These are phyloP conservation scores for Candida koratica DNA, from an alignment of 805 yeast genomes.

Conservation along the genomic window DNA sequence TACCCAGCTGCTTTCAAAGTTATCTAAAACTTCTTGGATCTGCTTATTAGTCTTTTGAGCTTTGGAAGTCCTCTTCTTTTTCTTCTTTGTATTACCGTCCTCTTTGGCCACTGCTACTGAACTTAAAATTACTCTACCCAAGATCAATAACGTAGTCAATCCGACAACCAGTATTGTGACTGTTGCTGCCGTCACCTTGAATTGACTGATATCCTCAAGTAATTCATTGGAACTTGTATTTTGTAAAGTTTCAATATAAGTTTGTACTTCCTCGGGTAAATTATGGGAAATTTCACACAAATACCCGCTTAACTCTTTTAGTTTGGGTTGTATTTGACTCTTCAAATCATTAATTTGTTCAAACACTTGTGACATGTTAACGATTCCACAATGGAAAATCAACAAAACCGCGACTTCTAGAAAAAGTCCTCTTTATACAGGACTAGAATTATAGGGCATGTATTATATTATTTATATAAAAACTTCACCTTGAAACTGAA, in stretches of 20 bases:
- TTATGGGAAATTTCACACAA: slow-evolving; percentile 8
- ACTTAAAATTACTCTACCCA: slow-evolving; percentile 20
- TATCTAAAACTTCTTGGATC: slow-evolving; percentile 37
- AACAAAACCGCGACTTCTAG: not conserved
- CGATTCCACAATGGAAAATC: slow-evolving; percentile 4
- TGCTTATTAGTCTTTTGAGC: slow-evolving; percentile 39
- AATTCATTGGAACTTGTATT: slow-evolving; percentile 19
- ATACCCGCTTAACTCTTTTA: slow-evolving; percentile 8
- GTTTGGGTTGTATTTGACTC: slow-evolving; percentile 10
- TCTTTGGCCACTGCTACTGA: slow-evolving; percentile 1
- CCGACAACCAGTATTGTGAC: slow-evolving; percentile 25
- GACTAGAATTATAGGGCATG: no score
- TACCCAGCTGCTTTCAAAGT: slow-evolving; percentile 37
- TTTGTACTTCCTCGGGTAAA: slow-evolving; percentile 9
- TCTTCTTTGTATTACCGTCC: slow-evolving; percentile 17
- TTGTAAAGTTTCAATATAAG: slow-evolving; percentile 10
- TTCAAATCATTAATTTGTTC: slow-evolving; percentile 13
- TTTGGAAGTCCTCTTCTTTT: slow-evolving; percentile 35
- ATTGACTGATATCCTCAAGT: slow-evolving; percentile 25
- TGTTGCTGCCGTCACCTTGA: slow-evolving; percentile 33
- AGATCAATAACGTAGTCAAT: slow-evolving; percentile 23
- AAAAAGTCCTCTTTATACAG: no score
- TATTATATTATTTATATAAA: slow-evolving; percentile 14
- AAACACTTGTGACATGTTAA: slow-evolving; percentile 5
- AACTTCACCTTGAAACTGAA: slow-evolving; percentile 15